These are phyloP conservation scores for Citropsis articulata DNA, from an alignment of 345 rosid species.

Conservation along the genomic window DNA sequence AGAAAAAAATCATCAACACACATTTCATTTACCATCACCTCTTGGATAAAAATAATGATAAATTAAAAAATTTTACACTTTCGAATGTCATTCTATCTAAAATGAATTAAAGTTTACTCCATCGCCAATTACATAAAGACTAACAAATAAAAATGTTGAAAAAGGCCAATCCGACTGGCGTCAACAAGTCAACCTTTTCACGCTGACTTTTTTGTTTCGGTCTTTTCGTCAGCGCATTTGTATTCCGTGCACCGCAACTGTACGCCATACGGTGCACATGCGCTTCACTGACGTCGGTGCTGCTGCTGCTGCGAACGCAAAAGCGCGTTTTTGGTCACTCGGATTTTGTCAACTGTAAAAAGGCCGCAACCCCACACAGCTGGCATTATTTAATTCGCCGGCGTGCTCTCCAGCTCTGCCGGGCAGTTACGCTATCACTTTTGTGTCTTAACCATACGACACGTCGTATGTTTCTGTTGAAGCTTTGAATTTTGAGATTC, in stretches of 20 bases:
- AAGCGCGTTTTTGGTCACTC: not conserved
- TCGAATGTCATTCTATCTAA: no score
- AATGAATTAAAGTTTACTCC: no score
- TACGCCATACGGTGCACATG: not conserved
- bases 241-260: not conserved
- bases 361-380: not conserved
- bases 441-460: not conserved
- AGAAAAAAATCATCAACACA: no score
- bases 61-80: no score
- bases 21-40: no score
- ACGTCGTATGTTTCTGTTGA: not conserved
- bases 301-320: not conserved
- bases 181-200: not conserved
- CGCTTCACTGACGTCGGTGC: conserved; percentile 7
- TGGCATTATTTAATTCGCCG: conserved; percentile 37
- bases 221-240: not conserved
- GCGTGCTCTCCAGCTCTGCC: conserved; percentile 36
- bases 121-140: no score
- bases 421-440: conserved; percentile 24
- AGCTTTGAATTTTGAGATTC: no score
- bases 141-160: no score
- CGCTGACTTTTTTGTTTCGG: not conserved
- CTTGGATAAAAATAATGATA: no score
- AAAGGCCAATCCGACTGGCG: not conserved
- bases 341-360: no score